phyloP scores from a whole-genome alignment of 495 filamentous ascomycete species.

The Penicillium verhagenii region DNA sequence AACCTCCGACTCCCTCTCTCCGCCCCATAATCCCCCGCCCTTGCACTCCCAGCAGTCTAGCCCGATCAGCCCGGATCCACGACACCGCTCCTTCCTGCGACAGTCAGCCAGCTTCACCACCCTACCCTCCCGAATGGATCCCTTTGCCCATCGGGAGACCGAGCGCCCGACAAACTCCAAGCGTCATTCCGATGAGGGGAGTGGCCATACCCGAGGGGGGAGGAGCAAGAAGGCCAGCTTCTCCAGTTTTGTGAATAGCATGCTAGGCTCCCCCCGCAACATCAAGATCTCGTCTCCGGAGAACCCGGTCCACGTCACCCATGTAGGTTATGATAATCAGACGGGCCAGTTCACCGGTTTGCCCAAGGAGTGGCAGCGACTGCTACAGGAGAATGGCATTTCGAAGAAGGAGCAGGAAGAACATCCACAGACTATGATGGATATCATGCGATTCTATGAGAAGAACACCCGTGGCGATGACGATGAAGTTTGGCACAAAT shows the following conservation, averaged over 20 bases:
- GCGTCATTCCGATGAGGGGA: slow-evolving; percentile 81
- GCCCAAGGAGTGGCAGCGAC: slow-evolving; percentile 95
- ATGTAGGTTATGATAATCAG: slow-evolving; percentile 95
- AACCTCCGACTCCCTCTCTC: slow-evolving; percentile 38
- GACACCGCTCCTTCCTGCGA: slow-evolving; percentile 58
- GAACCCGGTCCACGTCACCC: slow-evolving; percentile 96
- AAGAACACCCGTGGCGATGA: slow-evolving; percentile 82
- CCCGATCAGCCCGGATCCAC: slow-evolving; percentile 58
- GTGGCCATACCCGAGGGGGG: slow-evolving; percentile 53
- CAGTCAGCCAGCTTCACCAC: slow-evolving; percentile 80
- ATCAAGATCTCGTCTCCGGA: slow-evolving; percentile 93
- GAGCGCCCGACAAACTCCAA: slow-evolving; percentile 59
- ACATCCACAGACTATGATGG: slow-evolving; percentile 89
- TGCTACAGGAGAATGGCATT: slow-evolving; percentile 94
- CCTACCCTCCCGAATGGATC: slow-evolving; percentile 58
- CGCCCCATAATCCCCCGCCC: slow-evolving; percentile 47
- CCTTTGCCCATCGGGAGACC: slow-evolving; percentile 37
- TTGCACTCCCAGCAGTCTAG: slow-evolving; percentile 56
- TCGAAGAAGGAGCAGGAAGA: slow-evolving; percentile 93
- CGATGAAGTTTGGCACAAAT: slow-evolving; percentile 93
- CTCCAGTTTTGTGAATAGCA: slow-evolving; percentile 89
- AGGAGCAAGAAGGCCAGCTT: slow-evolving; percentile 89
- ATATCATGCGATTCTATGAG: slow-evolving; percentile 95
- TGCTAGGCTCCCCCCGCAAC: slow-evolving; percentile 79
- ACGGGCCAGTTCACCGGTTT: slow-evolving; percentile 97